Conservation (phyloP, 768 basidiomycete genomes). For the Coprinopsis strossmayeri region DNA sequence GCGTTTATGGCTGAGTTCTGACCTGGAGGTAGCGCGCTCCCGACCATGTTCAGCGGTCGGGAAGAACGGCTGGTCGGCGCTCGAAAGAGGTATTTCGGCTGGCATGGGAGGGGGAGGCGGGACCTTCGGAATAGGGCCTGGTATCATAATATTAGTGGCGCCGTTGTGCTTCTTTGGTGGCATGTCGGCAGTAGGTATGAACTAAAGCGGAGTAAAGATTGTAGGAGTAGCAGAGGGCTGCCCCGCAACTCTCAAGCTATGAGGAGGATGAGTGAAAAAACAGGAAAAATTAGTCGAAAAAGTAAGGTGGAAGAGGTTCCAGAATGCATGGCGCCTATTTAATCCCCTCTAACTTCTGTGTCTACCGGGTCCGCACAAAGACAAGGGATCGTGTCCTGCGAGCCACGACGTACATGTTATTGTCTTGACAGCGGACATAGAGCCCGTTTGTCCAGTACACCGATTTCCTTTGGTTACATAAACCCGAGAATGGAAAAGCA, state of each 20-base stretch:
- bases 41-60: no score
- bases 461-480: background rate
- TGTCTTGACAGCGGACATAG: slow-evolving; percentile 11
- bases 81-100: no score
- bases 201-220: background rate
- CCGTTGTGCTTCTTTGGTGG: no score
- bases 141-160: no score
- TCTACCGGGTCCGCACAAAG: background rate
- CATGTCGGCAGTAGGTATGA: background rate
- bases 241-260: slow-evolving; percentile 9
- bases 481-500: slow-evolving; percentile 4
- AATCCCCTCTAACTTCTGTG: background rate
- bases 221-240: background rate
- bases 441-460: background rate
- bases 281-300: background rate
- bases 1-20: no score
- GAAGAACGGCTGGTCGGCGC: no score
- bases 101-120: no score
- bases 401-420: background rate
- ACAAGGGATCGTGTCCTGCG: background rate
- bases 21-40: no score
- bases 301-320: background rate
- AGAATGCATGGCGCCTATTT: background rate
- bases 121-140: no score
- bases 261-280: slow-evolving; percentile 1